Conservation (phyloP, 108 stramenopile genomes). For the Skeletonema menzelii region DNA sequence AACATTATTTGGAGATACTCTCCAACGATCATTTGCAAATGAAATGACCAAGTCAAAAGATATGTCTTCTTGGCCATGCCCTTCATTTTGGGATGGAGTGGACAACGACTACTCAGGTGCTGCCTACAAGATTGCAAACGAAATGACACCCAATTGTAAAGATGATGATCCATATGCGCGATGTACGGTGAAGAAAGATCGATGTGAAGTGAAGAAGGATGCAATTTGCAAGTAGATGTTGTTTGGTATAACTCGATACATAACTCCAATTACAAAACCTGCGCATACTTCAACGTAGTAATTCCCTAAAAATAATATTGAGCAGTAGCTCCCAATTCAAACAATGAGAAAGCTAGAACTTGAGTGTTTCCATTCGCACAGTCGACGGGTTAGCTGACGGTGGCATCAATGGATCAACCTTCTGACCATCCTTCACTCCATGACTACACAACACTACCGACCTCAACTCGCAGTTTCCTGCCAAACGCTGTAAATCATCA, state of each 20-base stretch:
- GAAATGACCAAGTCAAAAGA: constrained; percentile 63
- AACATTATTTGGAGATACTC: constrained; percentile 6
- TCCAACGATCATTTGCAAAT: constrained; percentile 54
- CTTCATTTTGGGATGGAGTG: constrained; percentile 74
- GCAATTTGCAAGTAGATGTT: constrained; percentile 44
- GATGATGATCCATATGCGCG: constrained; percentile 53
- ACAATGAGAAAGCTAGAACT: too few species aligned
- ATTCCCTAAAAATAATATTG: background rate
- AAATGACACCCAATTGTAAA: constrained; percentile 67
- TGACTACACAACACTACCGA: constrained; percentile 27
- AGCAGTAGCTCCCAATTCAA: too few species aligned
- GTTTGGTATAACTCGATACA: background rate
- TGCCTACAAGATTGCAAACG: constrained; percentile 28
- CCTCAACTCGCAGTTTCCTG: constrained; percentile 50
- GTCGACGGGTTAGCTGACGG: too few species aligned
- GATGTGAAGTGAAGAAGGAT: constrained; percentile 71
- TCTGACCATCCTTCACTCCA: constrained; percentile 18
- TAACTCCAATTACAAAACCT: background rate
- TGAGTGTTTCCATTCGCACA: too few species aligned
- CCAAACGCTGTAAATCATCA: constrained; percentile 27
- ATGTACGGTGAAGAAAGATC: constrained; percentile 73
- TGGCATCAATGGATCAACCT: too few species aligned
- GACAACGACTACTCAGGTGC: constrained; percentile 33
- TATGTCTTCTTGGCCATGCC: constrained; percentile 75
- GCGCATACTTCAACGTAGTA: too few species aligned